Evolutionary conservation across 192 early-diverging fungal species (phyloP), one percentile per base, ranked within the genome.

Genomic region (Umbelopsis sp.): DNA sequence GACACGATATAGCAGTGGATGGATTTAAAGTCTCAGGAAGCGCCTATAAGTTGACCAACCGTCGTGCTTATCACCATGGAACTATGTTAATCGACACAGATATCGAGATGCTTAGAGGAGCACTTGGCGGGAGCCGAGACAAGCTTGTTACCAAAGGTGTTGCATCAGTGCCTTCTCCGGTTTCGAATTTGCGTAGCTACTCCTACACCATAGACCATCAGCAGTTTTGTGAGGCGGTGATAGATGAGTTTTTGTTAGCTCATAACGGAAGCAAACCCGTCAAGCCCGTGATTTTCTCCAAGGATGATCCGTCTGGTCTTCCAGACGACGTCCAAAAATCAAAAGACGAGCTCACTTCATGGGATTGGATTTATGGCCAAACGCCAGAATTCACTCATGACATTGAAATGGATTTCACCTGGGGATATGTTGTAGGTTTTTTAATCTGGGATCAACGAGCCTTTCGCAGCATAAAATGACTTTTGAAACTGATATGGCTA

Each of bases 11-110:
- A 73, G 89, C 90, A 1, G 86, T 98, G 3, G 89, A 93, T 49
- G 87, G 77, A 3, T 83, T 84, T 68, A 99, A 99, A 84, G 78
- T 96, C 25, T 97, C 96, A 33, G 98, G 98, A 41, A 93, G 91
- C 53, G 98, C 98, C 5, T 99, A 92, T 86, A 95, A 96, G 68
- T 76, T 99, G 58, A 94, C 92, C 61, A 88, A 85, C 66, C 65
- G 77, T 8, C 76, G 92, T 64, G 92, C 96, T 3, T 97, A 97
- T 74, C 96, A 97, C 76, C 98, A 99, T 76, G 98, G 98, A 49
- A 99, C 98, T 7, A 97, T 99, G 98, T 80, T 99, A 46, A 97
- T 99, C 65, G 89, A 95, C 71, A 82, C 94, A 8, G 92, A 98
- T 78, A 84, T 97, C 16, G 65, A 73, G 9, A 55, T 66, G n/a